Evolutionary conservation across 495 filamentous ascomycete species (phyloP), one percentile per base, ranked within the genome.

Genomic region (Daldinia caldariorum): DNA sequence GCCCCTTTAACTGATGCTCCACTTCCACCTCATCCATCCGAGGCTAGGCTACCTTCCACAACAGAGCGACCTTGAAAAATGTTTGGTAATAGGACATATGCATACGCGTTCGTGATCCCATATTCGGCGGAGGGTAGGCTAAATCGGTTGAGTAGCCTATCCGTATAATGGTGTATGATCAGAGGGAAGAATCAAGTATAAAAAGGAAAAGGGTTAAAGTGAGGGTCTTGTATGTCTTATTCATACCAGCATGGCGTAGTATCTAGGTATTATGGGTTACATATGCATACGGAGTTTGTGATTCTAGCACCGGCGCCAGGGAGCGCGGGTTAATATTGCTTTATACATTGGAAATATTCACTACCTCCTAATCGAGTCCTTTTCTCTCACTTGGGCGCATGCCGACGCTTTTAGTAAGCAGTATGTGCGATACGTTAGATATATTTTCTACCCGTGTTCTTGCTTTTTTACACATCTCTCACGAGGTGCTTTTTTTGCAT

Each of bases 1-100:
- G 82, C 79, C 6, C 83, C 84, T 13, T 75, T 76, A 12, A 60
- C 60, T 1, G 77, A 84, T 14, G 75, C 81, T 5, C 80, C 83
- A 35, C 72, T 84, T 58, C 79, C 81, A 31, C 76, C 77, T 7
- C 85, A 86, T 66, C 82, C 85, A 7, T 80, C 82, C 0, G 81
- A 83, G 69, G 50, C 63, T 34, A 79, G 79, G 20, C 63, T 70
- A 29, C 63, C 72, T 7, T 66, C 60, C 6, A 65, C 43, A 7
- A 61, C 29, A 65, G 77, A 63, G 49, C 74, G 39, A 58, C 43
- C 32, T 14, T 35, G 49, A 26, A 56, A 56, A 55, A 29, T 62
- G 29, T 45, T 62, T 41, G 45, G 66, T 66, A 37, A 63, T 31
- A 66, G 70, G 57, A 63, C 39, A 59, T 14, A 14, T 31, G 26